Base-by-base conservation (phyloP, 164 flowering plant species). In the Berberis vulgaris region DNA sequence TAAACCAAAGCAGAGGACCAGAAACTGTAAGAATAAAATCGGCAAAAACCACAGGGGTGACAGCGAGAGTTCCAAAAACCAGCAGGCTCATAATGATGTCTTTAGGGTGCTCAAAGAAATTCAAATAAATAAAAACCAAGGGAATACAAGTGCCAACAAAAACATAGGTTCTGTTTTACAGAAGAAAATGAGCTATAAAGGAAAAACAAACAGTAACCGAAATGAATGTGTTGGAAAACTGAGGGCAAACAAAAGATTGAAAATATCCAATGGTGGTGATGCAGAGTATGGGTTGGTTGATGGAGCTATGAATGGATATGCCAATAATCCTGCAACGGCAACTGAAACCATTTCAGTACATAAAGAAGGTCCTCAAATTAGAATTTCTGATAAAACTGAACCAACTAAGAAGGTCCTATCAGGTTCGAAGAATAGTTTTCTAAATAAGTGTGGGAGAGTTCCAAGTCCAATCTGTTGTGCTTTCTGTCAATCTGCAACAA, bases 401-500 rank as follows among this genome's bases (percentile, higher is more conserved):
- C 46, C 52, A 54, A 59, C 13, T 38, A 59, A 71, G 59, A 76
- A 76, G 39, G 70, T 40, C 63, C 64, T 45, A 66, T 44, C 67
- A 41, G 4, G 45, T 7, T 63, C 57, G 7, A 69, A 63, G 56
- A 74, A 56, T n/a, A 56, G 9, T 57, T 57, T 70, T 58, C 74
- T 83, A 72, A 72, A 60, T 40, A 86, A 79, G 71, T 83, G 87
- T 78, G 73, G 72, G 39, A 72, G 62, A 5, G 38, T 52, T 64
- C 43, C 72, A 52, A 53, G 42, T 43, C 66, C 67, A 71, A 45
- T 72, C n/a, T 69, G 54, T 13, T 94, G 97, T 78, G 90, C 89
- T 43, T 94, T 94, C 63, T 94, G 98, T 69, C 91, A 75, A 43
- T 83, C 95, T 53, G 65, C 81, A 56, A 78, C 75, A 57, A 83